These are phyloP conservation scores for Cordyceps javanica DNA, from an alignment of 2,329 filamentous ascomycete genomes.

Conservation along the genomic window DNA sequence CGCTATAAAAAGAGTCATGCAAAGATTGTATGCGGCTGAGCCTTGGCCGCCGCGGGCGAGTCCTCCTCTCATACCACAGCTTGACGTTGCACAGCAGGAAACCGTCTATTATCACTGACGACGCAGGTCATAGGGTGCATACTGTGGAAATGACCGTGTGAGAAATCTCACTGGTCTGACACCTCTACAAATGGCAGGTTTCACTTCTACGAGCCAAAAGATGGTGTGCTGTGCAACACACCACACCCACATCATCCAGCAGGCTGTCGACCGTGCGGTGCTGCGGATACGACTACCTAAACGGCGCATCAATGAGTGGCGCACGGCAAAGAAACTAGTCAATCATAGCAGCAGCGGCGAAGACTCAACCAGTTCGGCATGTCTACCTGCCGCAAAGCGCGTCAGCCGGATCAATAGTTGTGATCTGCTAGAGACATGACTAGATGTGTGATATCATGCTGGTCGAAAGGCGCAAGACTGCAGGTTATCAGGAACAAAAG, in stretches of 20 bases:
- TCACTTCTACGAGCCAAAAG: background rate
- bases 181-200: background rate
- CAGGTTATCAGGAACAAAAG: background rate
- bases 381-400: background rate
- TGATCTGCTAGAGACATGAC: background rate
- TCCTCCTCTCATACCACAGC: background rate
- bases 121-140: background rate
- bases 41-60: background rate
- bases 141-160: background rate
- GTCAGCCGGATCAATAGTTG: background rate
- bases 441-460: background rate
- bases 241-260: background rate
- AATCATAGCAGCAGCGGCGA: background rate
- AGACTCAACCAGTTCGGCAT: background rate
- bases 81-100: background rate
- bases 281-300: background rate
- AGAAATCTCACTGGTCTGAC: background rate
- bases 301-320: background rate
- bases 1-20: background rate
- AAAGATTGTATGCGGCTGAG: background rate
- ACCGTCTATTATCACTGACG: background rate
- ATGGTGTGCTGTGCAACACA: background rate
- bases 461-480: background rate
- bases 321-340: background rate
- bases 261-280: background rate